Conservation (phyloP, 1,284 basidiomycete genomes). For the Anthracocystis panici-leucophaei region DNA sequence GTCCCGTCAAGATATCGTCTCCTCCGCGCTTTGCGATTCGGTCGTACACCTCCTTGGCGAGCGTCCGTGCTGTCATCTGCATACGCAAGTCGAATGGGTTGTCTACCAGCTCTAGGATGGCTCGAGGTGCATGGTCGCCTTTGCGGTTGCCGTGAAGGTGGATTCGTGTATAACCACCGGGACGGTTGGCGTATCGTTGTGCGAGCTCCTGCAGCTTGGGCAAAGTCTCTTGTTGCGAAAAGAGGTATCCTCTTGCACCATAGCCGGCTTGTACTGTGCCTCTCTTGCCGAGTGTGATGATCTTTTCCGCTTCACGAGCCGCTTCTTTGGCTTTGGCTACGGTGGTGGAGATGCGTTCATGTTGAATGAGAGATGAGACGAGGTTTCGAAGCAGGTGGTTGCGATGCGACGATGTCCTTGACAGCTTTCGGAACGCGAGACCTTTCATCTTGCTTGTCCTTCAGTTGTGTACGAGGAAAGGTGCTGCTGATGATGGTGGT, state of each 20-base stretch:
- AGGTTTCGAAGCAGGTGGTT: constrained; percentile 75
- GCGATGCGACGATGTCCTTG: constrained; percentile 56
- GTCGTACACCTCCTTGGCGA: constrained; percentile 61
- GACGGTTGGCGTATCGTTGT: constrained; percentile 82
- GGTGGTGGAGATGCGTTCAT: constrained; percentile 96
- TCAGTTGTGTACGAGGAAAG: background rate
- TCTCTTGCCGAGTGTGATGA: constrained; percentile 70
- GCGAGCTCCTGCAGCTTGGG: constrained; percentile 86
- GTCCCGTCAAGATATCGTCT: constrained; percentile 44
- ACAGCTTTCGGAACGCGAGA: constrained; percentile 66
- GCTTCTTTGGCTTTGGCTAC: constrained; percentile 94
- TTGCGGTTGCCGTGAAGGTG: constrained; percentile 87
- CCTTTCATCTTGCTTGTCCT: constrained; percentile 59
- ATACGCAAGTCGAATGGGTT: constrained; percentile 85
- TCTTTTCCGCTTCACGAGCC: constrained; percentile 92
- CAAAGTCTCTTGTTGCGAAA: constrained; percentile 72
- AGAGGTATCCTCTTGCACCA: constrained; percentile 61
- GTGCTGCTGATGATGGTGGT: background rate
- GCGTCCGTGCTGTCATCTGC: constrained; percentile 65
- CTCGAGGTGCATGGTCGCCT: constrained; percentile 93
- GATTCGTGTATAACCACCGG: constrained; percentile 95
- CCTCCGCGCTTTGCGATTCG: constrained; percentile 48
- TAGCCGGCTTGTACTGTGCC: constrained; percentile 50
- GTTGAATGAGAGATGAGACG: constrained; percentile 92
- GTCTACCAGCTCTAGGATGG: constrained; percentile 93